Evolutionary conservation across 768 basidiomycete species (phyloP), one percentile per base, ranked within the genome.

Genomic region (Collybia nuda): DNA sequence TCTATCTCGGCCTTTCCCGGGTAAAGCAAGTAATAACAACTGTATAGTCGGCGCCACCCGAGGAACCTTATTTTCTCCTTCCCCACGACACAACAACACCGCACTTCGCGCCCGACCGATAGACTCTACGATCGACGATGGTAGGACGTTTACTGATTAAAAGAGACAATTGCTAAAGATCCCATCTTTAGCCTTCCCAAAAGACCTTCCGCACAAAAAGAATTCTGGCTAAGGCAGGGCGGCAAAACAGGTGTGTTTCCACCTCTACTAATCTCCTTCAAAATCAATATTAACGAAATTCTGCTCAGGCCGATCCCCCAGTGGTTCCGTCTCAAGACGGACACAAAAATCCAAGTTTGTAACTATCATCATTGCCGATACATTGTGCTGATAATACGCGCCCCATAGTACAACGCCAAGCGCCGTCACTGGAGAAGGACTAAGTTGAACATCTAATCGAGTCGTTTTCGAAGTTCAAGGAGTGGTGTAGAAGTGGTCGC

Each of bases 391-490:
- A 49, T 40, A 55, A 50, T 40, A 11, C 54, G 22, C 45, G 2
- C 37, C 44, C 28, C n/a, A 44, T 58, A 93, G 88, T 93, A 93
- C 69, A 93, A 93, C 73, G 87, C 90, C 58, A 98, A 98, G 81
- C 84, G 96, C 61, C 90, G 96, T 70, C 96, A 99, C 81, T 99
- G 96, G 96, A 84, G 96, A 69, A 88, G 96, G 73, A 98, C 96
- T 57, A 98, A 98, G 82, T 85, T 98, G 77, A 95, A 95, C 82
- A 87, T 97, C 73, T 96, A 85, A 78, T 61, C 53, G 21, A 28
- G 32, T 39, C 15, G 26, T 23, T 21, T 29, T 45, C 43, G 44
- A 18, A 41, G 52, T 40, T 22, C 44, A 46, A 37, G 23, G 37
- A 24, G 23, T 36, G 37, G 32, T 26, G 24, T 48, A 40, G 35